phyloP scores from a whole-genome alignment of 2,329 filamentous ascomycete species.

The Mycosphaerella sp. region DNA sequence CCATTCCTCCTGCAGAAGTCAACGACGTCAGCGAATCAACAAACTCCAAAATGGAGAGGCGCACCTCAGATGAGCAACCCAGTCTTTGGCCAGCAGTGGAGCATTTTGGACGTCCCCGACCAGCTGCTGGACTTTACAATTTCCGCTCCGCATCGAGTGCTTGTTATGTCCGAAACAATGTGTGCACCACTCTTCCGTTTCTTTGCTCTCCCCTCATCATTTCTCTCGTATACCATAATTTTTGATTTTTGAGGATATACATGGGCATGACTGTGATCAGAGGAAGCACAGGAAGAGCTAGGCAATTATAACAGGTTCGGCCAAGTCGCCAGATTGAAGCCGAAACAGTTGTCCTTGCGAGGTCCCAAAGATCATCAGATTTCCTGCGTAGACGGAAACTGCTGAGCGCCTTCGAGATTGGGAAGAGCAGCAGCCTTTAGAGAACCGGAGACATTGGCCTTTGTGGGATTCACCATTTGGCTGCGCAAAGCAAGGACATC shows the following conservation, averaged over 20 bases:
- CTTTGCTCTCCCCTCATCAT: background rate
- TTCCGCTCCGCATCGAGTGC: background rate
- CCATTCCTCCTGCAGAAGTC: slow-evolving; percentile 7
- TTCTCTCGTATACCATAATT: background rate
- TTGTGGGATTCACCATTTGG: background rate
- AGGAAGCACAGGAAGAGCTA: background rate
- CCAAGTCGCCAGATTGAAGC: background rate
- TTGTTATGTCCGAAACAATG: background rate
- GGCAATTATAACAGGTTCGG: background rate
- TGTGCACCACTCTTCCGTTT: background rate
- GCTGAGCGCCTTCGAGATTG: background rate
- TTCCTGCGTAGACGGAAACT: background rate
- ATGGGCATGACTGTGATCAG: background rate
- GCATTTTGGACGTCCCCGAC: slow-evolving; percentile 7
- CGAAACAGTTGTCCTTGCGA: background rate
- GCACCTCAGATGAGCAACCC: background rate
- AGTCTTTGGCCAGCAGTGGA: background rate
- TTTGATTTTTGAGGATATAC: too few species aligned
- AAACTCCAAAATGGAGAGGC: background rate
- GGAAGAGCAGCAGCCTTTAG: background rate
- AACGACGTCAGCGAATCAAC: slow-evolving; percentile 9
- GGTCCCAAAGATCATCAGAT: background rate
- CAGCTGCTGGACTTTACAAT: background rate
- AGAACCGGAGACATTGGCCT: background rate
- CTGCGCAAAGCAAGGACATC: background rate